Evolutionary conservation across 192 early-diverging fungal species (phyloP), one percentile per base, ranked within the genome.

Genomic region (Linnemannia hyalina): DNA sequence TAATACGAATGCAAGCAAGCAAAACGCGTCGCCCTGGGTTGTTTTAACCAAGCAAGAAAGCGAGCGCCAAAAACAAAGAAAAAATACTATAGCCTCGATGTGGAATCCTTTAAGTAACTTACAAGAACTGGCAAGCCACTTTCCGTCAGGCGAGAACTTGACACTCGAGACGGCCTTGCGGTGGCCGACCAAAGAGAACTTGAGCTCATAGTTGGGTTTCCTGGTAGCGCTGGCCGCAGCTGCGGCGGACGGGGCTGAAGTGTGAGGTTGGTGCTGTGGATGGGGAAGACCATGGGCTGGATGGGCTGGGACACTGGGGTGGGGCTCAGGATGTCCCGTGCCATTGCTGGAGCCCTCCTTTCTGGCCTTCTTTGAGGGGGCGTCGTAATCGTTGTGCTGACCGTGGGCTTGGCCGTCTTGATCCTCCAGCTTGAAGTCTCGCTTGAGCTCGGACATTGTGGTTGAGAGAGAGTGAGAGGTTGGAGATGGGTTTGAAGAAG

Each of bases 141-240:
- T 95, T 44, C 99, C 99, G 86, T 99, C 97, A 8, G 99, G 99
- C 29, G 98, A 99, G 85, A 98, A 99, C 89, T 99, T 99, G 20
- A 99, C 98, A 70, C 96, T 94, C 0, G 97, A 98, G 0, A 99
- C 94, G 8, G 96, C 95, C 91, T 97, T 98, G 63, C 96, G 96
- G 89, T 99, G 99, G 6, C 99, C 99, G 4, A 95, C 94, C 44
- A 99, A 93, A 36, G 95, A 96, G 85, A 95, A 97, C 70, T 94
- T 96, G 10, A 97, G 89, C 75, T 95, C 90, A 78, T 99, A 98
- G 76, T 97, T 94, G 22, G 97, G 97, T 78, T 92, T 89, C 80
- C 91, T 68, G 4, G 72, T 40, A 7, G 75, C 18, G n/a, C 70
- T 29, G 32, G 84, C 36, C 15, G 73, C 60, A 13, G 76, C 40